Base-by-base conservation (phyloP, 306 rosid species). In the Abrus pulchellus region DNA sequence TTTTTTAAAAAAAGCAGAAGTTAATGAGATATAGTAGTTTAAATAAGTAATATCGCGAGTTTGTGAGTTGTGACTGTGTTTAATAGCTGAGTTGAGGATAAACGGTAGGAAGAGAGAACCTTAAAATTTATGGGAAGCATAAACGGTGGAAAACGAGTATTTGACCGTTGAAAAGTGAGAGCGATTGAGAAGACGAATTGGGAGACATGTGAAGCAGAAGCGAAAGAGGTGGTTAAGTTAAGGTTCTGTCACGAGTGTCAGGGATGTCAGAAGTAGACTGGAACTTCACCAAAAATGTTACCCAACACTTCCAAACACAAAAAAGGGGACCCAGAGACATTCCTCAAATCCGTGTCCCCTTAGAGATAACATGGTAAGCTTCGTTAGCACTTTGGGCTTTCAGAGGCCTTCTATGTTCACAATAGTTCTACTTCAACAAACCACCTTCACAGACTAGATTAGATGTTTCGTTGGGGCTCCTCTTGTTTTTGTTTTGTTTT, bases 321-420 rank as follows among this genome's bases (percentile, higher is more conserved):
- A 1, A 6, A 5, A 47, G 55, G 84, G 84, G 29, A 67, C 82
- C 87, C 11, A 20, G 69, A 57, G 66, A 75, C 79, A 74, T 81
- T 54, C 69, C 70, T 14, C 38, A 7, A 45, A 2, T 45, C 44
- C 8, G 2, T 40, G 34, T 41, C 12, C 40, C 40, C 40, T 20
- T 20, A 20, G 20, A 20, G 20, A 20, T 20, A 20, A 20, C 20
- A 36, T 36, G 40, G 3, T 36, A 36, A 0, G 3, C 4, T 36
- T 36, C 3, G 2, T 36, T 4, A 36, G 3, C 40, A 36, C 40
- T 36, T 36, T 4, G 40, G 3, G 3, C 40, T 36, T 36, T 36
- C 40, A 36, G 3, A 36, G 3, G 4, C 40, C 40, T 36, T 36
- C 40, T 2, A 36, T 20, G 20, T 20, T 20, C 20, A 20, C 20